Percentiles rank a stretch among this genome's conserved stretches.
These are phyloP conservation scores for Solanum gracilifrons DNA, from an alignment of 257 asterid species.

Conservation along the genomic window DNA sequence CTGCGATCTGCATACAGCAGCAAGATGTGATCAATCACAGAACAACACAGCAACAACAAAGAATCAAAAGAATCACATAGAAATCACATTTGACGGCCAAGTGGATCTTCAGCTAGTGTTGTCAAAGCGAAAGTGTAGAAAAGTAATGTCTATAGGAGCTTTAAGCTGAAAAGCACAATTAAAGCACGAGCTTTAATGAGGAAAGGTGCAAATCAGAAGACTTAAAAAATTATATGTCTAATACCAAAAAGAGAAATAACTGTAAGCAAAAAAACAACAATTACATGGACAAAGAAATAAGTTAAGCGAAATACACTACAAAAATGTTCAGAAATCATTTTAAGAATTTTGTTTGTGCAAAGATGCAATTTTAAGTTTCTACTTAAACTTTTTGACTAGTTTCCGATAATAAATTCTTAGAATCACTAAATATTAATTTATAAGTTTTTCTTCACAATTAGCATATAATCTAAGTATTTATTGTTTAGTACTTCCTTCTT, in stretches of 20 bases:
- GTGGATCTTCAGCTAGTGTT: neutral
- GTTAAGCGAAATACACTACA: neutral
- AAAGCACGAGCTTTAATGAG: neutral
- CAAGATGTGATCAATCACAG: neutral
- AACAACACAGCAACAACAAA: neutral
- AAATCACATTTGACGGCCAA: neutral
- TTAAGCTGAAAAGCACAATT: neutral
- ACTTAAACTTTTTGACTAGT: neutral
- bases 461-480: neutral
- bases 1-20: slow-evolving; percentile 36
- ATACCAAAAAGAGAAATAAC: neutral
- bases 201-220: neutral
- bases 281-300: neutral
- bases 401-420: neutral
- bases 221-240: neutral
- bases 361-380: neutral
- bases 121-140: neutral
- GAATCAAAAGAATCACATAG: neutral
- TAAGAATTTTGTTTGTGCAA: neutral
- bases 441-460: neutral
- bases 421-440: neutral
- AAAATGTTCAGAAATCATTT: neutral
- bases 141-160: neutral
- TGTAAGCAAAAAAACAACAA: neutral
- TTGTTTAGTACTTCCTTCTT: neutral